Evolutionary conservation across 768 basidiomycete species (phyloP).

Genomic region (Termitomyces sp.): DNA sequence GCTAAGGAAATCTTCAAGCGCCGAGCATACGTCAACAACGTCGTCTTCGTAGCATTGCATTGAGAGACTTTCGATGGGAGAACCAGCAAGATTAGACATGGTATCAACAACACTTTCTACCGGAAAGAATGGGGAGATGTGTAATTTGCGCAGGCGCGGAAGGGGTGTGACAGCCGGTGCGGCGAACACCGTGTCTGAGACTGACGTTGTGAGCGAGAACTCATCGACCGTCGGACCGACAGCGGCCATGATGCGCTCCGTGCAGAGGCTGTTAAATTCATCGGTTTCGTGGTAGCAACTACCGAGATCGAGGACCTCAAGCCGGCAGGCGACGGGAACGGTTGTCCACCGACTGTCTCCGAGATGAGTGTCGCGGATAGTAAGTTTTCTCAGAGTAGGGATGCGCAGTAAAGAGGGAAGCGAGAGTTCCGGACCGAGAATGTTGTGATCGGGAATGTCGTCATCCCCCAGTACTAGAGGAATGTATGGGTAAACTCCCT

Average conservation of each 20-base stretch:
- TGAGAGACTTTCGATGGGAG: slow-evolving; percentile 52
- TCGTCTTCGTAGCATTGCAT: slow-evolving; percentile 60
- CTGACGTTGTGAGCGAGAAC: slow-evolving; percentile 46
- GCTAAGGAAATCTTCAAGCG: slow-evolving; percentile 50
- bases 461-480: slow-evolving; percentile 59
- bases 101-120: slow-evolving; percentile 56
- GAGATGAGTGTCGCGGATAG: slow-evolving; percentile 66
- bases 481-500: slow-evolving; percentile 46
- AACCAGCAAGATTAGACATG: slow-evolving; percentile 49
- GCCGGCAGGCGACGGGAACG: slow-evolving; percentile 42
- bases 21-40: slow-evolving; percentile 53
- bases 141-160: slow-evolving; percentile 45
- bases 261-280: slow-evolving; percentile 47
- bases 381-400: slow-evolving; percentile 53
- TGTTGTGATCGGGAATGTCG: slow-evolving; percentile 50
- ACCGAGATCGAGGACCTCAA: slow-evolving; percentile 53
- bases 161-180: slow-evolving; percentile 40
- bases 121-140: slow-evolving; percentile 58
- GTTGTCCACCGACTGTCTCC: slow-evolving; percentile 55
- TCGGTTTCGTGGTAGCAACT: slow-evolving; percentile 50
- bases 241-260: slow-evolving; percentile 55
- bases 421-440: slow-evolving; percentile 49
- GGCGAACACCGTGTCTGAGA: slow-evolving; percentile 36
- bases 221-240: slow-evolving; percentile 50
- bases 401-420: slow-evolving; percentile 65